Conservation (phyloP, 805 yeast species). For the Kuraishia hungarica region DNA sequence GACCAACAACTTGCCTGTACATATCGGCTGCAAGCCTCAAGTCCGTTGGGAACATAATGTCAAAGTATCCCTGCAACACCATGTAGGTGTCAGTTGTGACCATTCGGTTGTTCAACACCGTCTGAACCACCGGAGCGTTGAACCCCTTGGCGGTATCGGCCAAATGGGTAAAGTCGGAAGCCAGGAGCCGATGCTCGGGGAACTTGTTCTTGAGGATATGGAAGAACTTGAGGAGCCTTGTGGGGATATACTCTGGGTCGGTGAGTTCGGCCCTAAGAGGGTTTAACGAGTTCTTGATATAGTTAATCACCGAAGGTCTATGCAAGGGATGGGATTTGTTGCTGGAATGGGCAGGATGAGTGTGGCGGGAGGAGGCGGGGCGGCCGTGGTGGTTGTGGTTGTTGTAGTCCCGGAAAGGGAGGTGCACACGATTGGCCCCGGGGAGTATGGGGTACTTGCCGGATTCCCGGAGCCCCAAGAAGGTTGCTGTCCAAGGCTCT, state of each 20-base stretch:
- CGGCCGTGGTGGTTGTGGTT: neutral
- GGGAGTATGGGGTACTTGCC: slow-evolving; percentile 29
- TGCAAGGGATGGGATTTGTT: slow-evolving; percentile 49
- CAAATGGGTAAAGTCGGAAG: slow-evolving; percentile 58
- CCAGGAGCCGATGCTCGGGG: slow-evolving; percentile 67
- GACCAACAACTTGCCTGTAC: slow-evolving; percentile 58
- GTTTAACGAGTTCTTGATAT: slow-evolving; percentile 38
- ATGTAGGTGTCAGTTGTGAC: slow-evolving; percentile 64
- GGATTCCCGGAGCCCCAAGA: slow-evolving; percentile 45
- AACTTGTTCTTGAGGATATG: slow-evolving; percentile 53
- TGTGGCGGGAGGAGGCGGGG: neutral
- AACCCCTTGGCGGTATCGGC: slow-evolving; percentile 48
- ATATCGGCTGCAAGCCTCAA: slow-evolving; percentile 53
- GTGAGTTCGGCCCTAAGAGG: slow-evolving; percentile 64
- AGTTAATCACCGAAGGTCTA: slow-evolving; percentile 33
- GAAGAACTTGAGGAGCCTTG: slow-evolving; percentile 58
- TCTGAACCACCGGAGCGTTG: slow-evolving; percentile 74
- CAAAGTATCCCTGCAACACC: slow-evolving; percentile 82
- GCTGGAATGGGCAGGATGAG: neutral
- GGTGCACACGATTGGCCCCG: slow-evolving; percentile 11
- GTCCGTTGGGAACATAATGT: slow-evolving; percentile 81
- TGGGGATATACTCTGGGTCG: slow-evolving; percentile 77
- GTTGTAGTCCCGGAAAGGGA: slow-evolving; percentile 6
- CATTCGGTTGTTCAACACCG: slow-evolving; percentile 59
- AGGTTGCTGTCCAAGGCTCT: slow-evolving; percentile 46